phyloP scores from a whole-genome alignment of 306 rosid genomes.

The Pterocarpus macrocarpus region DNA sequence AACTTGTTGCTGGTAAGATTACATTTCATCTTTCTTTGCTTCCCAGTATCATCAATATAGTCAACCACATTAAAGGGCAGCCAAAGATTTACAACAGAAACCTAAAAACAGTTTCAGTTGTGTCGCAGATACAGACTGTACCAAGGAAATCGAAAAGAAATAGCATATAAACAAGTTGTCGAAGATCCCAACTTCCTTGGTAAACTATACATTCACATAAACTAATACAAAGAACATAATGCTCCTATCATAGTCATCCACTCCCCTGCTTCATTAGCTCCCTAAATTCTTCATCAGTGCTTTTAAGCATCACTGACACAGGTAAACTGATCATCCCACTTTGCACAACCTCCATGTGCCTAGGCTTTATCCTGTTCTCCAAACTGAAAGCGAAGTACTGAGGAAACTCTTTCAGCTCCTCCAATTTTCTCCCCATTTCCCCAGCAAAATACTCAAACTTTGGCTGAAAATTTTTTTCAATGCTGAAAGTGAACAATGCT shows the following conservation, averaged over 20 bases:
- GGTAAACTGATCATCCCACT: slow-evolving; percentile 57
- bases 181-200: slow-evolving; percentile 13
- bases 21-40: slow-evolving; percentile 33
- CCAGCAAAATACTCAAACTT: slow-evolving; percentile 69
- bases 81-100: slow-evolving; percentile 20
- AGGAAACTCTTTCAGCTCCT: slow-evolving; percentile 81
- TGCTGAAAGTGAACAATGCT: slow-evolving; percentile 81
- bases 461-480: slow-evolving; percentile 83
- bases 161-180: slow-evolving; percentile 31
- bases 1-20: not conserved
- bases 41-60: slow-evolving; percentile 23
- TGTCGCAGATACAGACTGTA: not conserved
- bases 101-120: slow-evolving; percentile 18
- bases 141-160: slow-evolving; percentile 15
- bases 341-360: slow-evolving; percentile 66
- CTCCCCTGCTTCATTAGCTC: slow-evolving; percentile 48
- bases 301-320: slow-evolving; percentile 80
- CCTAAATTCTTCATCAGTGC: slow-evolving; percentile 79
- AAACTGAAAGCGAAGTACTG: slow-evolving; percentile 89
- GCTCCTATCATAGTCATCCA: slow-evolving; percentile 38
- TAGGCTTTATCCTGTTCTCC: slow-evolving; percentile 92
- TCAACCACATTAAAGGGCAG: not conserved
- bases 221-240: slow-evolving; percentile 24
- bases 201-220: slow-evolving; percentile 20
- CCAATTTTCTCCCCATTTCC: slow-evolving; percentile 70